Evolutionary conservation across 2,329 filamentous ascomycete genomes (phyloP).

Genomic region (Fusarium acutatum): DNA sequence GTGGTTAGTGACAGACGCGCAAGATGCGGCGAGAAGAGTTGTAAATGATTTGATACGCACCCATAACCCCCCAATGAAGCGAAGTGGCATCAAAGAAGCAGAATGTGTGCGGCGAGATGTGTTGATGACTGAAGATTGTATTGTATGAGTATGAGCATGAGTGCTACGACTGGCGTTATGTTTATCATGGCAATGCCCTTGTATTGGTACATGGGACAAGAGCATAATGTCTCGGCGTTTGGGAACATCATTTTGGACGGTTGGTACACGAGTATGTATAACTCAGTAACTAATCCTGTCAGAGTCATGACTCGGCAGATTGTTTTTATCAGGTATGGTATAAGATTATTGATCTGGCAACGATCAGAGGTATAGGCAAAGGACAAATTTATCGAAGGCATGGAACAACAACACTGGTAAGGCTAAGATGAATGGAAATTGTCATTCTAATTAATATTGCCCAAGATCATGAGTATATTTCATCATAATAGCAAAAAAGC

Average conservation of each 20-base stretch:
- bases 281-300: background rate
- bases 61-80: constrained; percentile 38
- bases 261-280: background rate
- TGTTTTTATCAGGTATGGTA: background rate
- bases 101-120: constrained; percentile 28
- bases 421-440: background rate
- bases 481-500: background rate
- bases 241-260: background rate
- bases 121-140: constrained; percentile 28
- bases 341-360: background rate
- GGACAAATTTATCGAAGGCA: background rate
- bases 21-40: constrained; percentile 44
- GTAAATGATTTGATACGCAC: constrained; percentile 45
- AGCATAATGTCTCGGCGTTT: constrained; percentile 15
- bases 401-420: background rate
- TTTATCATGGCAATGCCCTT: constrained; percentile 5
- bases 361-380: background rate
- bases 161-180: constrained; percentile 8
- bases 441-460: background rate
- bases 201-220: constrained; percentile 10
- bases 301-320: background rate
- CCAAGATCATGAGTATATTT: background rate
- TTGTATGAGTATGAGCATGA: constrained; percentile 15
- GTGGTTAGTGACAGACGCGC: constrained; percentile 40
- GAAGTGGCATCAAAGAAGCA: constrained; percentile 35